Conservation (phyloP, 331 rosid species). For the Saraca asoca region DNA sequence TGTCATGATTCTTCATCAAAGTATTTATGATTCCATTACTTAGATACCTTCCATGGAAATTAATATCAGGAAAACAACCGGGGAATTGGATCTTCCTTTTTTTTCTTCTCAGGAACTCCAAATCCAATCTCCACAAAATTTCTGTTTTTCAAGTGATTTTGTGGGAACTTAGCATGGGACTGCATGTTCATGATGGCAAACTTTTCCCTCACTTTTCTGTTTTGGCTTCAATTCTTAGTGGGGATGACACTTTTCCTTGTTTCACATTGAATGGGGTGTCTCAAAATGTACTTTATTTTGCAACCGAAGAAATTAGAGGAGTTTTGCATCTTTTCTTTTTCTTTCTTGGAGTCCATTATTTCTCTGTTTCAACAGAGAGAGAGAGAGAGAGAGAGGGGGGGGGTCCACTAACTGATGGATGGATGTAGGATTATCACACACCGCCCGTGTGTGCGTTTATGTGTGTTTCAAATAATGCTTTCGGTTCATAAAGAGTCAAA, state of each 20-base stretch:
- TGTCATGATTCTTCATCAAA: not conserved
- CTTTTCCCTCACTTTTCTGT: no score
- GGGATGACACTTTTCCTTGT: not conserved
- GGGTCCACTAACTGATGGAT: not conserved
- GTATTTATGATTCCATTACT: not conserved
- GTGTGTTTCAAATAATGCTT: constrained; percentile 7
- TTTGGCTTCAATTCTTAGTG: no score
- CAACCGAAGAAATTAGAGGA: not conserved
- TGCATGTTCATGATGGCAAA: no score
- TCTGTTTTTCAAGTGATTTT: no score
- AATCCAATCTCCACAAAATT: no score
- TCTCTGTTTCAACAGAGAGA: not conserved
- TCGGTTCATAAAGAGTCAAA: not conserved
- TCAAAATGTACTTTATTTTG: not conserved
- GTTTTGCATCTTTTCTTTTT: not conserved
- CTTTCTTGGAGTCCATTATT: no score
- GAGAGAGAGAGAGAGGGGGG: no score
- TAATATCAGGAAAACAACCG: not conserved
- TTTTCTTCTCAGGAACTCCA: not conserved
- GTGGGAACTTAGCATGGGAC: no score
- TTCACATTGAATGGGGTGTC: constrained; percentile 10
- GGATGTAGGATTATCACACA: not conserved
- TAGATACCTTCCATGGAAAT: not conserved
- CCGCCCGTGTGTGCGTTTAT: not conserved
- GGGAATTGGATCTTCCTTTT: not conserved